Evolutionary conservation across 2,329 filamentous ascomycete species (phyloP).

Genomic region (Colletotrichum chrysophilum): DNA sequence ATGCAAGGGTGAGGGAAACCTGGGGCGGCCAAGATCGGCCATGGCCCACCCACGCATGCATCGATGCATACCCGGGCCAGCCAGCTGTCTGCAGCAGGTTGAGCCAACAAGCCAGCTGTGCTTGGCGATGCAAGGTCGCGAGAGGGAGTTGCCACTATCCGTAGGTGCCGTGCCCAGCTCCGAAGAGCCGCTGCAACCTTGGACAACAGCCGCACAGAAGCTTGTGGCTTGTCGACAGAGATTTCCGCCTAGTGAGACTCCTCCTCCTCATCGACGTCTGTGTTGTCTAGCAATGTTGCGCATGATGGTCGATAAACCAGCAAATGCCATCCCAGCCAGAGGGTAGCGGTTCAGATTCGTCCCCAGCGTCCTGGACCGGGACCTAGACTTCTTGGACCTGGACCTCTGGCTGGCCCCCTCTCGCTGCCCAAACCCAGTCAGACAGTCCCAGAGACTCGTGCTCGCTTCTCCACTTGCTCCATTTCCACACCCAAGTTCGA

Average conservation of each 20-base stretch:
- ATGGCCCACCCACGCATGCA: conserved; percentile 11
- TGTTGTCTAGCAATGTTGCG: background rate
- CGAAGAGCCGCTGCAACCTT: background rate
- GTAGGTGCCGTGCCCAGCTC: conserved; percentile 4
- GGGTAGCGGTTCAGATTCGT: background rate
- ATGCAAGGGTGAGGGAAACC: conserved; percentile 15
- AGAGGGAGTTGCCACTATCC: background rate
- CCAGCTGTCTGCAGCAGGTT: background rate
- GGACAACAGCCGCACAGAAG: background rate
- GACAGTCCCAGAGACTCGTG: conserved; percentile 9
- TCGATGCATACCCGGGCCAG: background rate
- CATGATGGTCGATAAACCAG: background rate
- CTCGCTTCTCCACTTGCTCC: background rate
- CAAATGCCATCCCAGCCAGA: background rate
- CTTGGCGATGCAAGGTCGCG: conserved; percentile 13
- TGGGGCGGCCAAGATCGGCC: conserved; percentile 20
- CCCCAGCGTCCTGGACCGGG: background rate
- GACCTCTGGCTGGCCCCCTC: background rate
- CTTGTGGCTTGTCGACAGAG: background rate
- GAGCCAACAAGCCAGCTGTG: background rate
- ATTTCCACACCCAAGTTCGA: conserved; percentile 7
- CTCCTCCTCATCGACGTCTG: background rate
- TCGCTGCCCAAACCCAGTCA: background rate
- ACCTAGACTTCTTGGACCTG: background rate
- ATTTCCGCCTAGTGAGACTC: background rate